phyloP scores from a whole-genome alignment of 2,329 filamentous ascomycete species.

The Pestalotiopsis sp. region DNA sequence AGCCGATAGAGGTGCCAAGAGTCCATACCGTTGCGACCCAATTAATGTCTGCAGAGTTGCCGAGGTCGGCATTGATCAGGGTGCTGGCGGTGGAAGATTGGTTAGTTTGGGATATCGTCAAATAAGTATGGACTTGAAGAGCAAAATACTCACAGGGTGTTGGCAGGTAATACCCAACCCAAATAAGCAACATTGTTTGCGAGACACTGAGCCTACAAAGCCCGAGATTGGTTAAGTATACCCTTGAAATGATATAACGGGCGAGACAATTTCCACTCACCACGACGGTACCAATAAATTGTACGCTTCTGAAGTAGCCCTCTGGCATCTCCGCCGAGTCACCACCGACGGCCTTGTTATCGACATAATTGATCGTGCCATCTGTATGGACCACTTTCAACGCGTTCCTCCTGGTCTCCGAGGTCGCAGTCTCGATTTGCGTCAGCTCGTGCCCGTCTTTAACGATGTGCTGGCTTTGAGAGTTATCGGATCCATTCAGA shows the following conservation, averaged over 20 bases:
- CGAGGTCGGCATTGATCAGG: slow-evolving; percentile 17
- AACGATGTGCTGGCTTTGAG: neutral
- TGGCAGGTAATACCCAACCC: slow-evolving; percentile 38
- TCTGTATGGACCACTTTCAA: slow-evolving; percentile 33
- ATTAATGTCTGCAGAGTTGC: slow-evolving; percentile 26
- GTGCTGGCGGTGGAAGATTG: neutral
- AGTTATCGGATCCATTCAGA: neutral
- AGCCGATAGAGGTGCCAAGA: slow-evolving; percentile 27
- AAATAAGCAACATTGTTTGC: slow-evolving; percentile 37
- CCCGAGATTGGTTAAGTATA: neutral
- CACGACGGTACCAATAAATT: slow-evolving; percentile 43
- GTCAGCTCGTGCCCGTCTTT: slow-evolving; percentile 16
- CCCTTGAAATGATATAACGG: neutral
- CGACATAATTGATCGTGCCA: slow-evolving; percentile 44
- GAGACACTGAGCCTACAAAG: slow-evolving; percentile 32
- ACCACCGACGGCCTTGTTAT: slow-evolving; percentile 44
- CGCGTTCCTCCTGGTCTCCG: neutral
- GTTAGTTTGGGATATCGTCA: too few species aligned
- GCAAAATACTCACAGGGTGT: slow-evolving; percentile 31
- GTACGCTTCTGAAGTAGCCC: slow-evolving; percentile 42
- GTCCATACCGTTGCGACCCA: slow-evolving; percentile 32
- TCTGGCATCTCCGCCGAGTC: slow-evolving; percentile 40
- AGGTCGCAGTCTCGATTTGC: slow-evolving; percentile 5
- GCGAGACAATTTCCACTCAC: slow-evolving; percentile 20
- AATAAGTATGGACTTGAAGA: neutral